These are phyloP conservation scores for Rhazya stricta DNA, from an alignment of 257 asterid genomes.

Conservation along the genomic window DNA sequence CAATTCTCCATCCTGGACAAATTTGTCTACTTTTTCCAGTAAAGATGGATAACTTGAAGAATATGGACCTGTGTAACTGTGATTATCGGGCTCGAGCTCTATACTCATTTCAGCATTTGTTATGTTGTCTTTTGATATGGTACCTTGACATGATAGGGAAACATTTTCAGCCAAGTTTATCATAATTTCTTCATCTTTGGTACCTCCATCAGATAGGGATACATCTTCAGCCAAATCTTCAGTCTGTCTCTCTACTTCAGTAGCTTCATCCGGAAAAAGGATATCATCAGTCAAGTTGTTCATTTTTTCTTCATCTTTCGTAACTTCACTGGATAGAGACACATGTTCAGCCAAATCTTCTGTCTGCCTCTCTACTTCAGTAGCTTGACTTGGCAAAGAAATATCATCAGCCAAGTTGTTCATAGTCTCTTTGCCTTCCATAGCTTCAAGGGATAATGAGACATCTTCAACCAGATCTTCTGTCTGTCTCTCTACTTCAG, in stretches of 20 bases:
- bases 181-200: slow-evolving; percentile 23
- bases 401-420: slow-evolving; percentile 27
- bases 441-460: not conserved
- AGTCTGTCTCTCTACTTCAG: slow-evolving; percentile 19
- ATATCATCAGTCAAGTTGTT: slow-evolving; percentile 26
- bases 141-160: slow-evolving; percentile 12
- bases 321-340: not conserved
- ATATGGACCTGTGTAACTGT: slow-evolving; percentile 8
- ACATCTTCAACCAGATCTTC: slow-evolving; percentile 15
- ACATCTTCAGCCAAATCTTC: slow-evolving; percentile 16
- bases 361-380: slow-evolving; percentile 19
- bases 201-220: not conserved
- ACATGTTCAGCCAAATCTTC: slow-evolving; percentile 16
- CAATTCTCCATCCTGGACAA: slow-evolving; percentile 66
- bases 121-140: slow-evolving; percentile 2
- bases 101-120: slow-evolving; percentile 3
- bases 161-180: slow-evolving; percentile 13
- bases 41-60: slow-evolving; percentile 21
- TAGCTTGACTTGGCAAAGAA: slow-evolving; percentile 22
- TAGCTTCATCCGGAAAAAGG: slow-evolving; percentile 21
- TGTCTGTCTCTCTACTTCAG: slow-evolving; percentile 20
- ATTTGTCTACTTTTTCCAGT: slow-evolving; percentile 37
- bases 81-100: slow-evolving; percentile 9
- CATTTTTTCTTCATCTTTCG: slow-evolving; percentile 22
- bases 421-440: slow-evolving; percentile 22